Base-by-base conservation (phyloP, 2,329 filamentous ascomycete species). In the Epichloe sibirici region DNA sequence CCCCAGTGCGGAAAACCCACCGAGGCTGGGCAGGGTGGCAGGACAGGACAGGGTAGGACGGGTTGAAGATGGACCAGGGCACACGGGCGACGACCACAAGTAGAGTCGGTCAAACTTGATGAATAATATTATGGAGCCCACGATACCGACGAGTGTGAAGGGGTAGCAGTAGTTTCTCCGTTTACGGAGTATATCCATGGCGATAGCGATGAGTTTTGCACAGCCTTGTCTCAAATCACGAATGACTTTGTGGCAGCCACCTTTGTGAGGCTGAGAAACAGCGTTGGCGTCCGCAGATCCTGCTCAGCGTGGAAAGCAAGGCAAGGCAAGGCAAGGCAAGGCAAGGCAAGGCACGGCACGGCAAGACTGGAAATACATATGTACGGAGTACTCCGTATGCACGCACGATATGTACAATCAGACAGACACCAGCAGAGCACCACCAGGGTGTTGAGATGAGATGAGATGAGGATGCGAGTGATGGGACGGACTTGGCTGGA, bases 401-500 rank as follows among this genome's bases (percentile, higher is more conserved):
- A 17, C 17, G 17, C 17, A 17, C 17, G 17, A 17, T 17, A 17
- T 17, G 17, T 17, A 17, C 17, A 17, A 17, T 13, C 37, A 38
- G 37, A 15, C 37, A 39, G 46, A 40, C 40, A 50, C 40, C 28
- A 28, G 48, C 43, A 34, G 44, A 52, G 15, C 6, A n/a, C 23
- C 3, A 48, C n/a, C n/a, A n/a, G 47, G 47, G 25, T 43, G n/a
- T 23, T 8, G 42, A 44, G 39, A 42, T 17, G 39, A 11, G 46
- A 48, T 17, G 37, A 49, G 47, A 49, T 13, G 46, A 39, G n/a
- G 34, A 15, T 34, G 45, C 49, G 34, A 49, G 46, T 23, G 42
- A 48, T 45, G 37, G 37, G 38, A 38, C 49, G 40, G 53, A 15
- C 40, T 45, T 40, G 45, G 47, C 50, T 54, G 53, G 53, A 40